Evolutionary conservation across 257 asterid species (phyloP), one percentile per base, ranked within the genome.

Genomic region (Solanum sparsipilum): DNA sequence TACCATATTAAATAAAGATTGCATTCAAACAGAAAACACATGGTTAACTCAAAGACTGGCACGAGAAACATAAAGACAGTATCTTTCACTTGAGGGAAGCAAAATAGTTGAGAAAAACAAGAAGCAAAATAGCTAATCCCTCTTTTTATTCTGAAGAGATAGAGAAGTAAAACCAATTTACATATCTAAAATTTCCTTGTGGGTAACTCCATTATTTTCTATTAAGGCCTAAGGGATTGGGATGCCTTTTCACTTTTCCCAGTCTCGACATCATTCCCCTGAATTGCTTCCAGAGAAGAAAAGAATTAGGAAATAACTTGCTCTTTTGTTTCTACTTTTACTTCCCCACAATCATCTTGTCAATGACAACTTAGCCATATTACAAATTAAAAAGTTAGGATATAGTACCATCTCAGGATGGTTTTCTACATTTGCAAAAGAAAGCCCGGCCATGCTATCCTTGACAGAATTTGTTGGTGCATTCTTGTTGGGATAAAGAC

Each of bases 401-500:
- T 68, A 25, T 70, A 48, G 88, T 92, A 96, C 94, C 91, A 29
- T 29, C 75, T 81, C 86, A 23, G 72, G 88, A 68, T 84, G 90
- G 88, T 87, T 91, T 67, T 90, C 92, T 48, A 44, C 88, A 92
- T 92, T 89, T 32, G 39, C 29, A 36, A 86, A 85, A 89, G 91
- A 34, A 88, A 90, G 88, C 76, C 87, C 85, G 86, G 90, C 83
- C 87, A 91, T 90, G 81, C 90, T 85, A 84, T 95, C 98, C 92
- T 89, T 90, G 38, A 95, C 93, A 58, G 98, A 93, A 88, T 89
- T 93, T 31, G 98, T 90, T 78, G 85, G 82, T 18, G 94, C 95
- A 84, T 93, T 94, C 91, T 93, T 96, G 91, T 90, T 94, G 84
- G 98, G 98, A 91, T 95, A 97, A 87, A 97, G 98, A 89, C 99